Base-by-base conservation (phyloP, 2,329 filamentous ascomycete genomes). In the Nemania sp. region DNA sequence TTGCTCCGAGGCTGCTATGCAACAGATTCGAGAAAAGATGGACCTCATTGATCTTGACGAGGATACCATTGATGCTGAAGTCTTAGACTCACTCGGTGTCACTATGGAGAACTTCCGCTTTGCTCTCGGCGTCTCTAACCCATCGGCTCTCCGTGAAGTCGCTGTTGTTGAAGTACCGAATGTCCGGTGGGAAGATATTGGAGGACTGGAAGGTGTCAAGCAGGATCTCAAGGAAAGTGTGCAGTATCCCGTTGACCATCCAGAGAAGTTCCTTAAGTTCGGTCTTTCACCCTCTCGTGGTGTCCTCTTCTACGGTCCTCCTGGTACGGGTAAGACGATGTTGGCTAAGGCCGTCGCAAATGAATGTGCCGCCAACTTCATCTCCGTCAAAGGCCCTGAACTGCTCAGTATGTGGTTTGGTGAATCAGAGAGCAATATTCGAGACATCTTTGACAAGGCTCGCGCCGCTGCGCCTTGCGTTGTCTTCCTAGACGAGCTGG, bases 81-180 rank as follows among this genome's bases (percentile, higher is more conserved):
- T 99, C 60, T 89, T 99, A 62, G 96, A 99, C 84, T 98, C 96
- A 53, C 90, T 99, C 54, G 96, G 96, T 80, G 96, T 99, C 56
- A 99, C 96, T 70, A 98, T 98, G 93, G 96, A 99, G 83, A 99
- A 99, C 89, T 99, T 99, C 93, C 93, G 94, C 77, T 99, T 97
- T 78, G 95, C 96, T 69, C 92, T 99, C 58, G 96, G 96, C 77
- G 94, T 98, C 69, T 98, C 94, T 82, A 99, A 99, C 89, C 96
- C 96, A 76, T 98, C 96, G 73, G 96, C 96, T 74, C 93, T 99
- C 64, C 96, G 96, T 82, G 96, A 99, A 84, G 96, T 99, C 77
- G 96, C 96, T 62, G 96, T 99, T 74, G 97, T 99, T 82, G 97
- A 99, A 84, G 95, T 98, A 77, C 96, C 96, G 84, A 99, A 99